These are phyloP conservation scores for Spizellomyces sp. DNA, from an alignment of 192 early-diverging fungal genomes.

Conservation along the genomic window DNA sequence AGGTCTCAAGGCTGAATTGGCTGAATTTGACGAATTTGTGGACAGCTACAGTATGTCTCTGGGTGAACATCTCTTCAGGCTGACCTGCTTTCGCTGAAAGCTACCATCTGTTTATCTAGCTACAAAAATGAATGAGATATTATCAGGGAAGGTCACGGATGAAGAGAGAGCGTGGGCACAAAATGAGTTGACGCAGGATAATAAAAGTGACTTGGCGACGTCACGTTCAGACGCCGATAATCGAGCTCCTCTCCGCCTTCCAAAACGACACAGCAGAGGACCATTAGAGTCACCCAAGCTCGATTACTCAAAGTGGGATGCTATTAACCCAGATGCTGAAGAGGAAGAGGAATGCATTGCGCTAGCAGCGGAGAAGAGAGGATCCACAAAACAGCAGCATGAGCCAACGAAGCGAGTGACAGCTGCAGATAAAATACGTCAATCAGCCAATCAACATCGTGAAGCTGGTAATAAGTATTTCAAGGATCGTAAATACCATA, in stretches of 20 bases:
- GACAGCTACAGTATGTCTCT: slow-evolving; percentile 29
- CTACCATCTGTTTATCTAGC: neutral
- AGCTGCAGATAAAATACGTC: neutral
- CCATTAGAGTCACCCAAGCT: neutral
- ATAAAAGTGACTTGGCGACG: neutral
- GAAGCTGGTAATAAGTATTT: slow-evolving; percentile 40
- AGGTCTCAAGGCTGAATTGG: slow-evolving; percentile 17
- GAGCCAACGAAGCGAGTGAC: neutral
- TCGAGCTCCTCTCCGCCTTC: neutral
- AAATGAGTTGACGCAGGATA: slow-evolving; percentile 1
- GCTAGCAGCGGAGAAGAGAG: slow-evolving; percentile 4
- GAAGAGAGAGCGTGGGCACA: neutral
- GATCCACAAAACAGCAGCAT: slow-evolving; percentile 6
- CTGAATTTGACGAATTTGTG: slow-evolving; percentile 30
- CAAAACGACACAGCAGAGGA: neutral
- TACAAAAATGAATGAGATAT: slow-evolving; percentile 29
- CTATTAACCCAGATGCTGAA: neutral
- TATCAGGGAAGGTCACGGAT: slow-evolving; percentile 14
- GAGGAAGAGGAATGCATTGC: neutral
- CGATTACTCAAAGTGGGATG: slow-evolving; percentile 26
- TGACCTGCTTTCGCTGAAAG: neutral
- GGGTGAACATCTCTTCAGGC: neutral
- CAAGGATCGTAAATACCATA: slow-evolving; percentile 28
- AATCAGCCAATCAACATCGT: slow-evolving; percentile 15
- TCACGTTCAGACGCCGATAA: neutral